Percentiles rank a stretch among this genome's conserved stretches.
These are phyloP conservation scores for Aspergillus pseudoviridinutans DNA, from an alignment of 2,329 filamentous ascomycete species.

Conservation along the genomic window DNA sequence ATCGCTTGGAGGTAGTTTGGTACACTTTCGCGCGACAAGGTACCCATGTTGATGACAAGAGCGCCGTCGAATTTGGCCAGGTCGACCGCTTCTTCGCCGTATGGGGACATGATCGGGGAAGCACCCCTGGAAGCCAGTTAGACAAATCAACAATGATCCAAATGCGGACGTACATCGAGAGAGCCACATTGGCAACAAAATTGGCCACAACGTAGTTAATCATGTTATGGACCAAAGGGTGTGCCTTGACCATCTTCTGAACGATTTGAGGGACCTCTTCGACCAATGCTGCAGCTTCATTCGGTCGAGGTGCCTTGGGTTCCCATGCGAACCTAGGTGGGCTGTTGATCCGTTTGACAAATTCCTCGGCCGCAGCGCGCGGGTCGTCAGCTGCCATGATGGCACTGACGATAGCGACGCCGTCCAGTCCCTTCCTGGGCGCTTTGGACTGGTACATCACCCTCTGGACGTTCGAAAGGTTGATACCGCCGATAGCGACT, in stretches of 20 bases:
- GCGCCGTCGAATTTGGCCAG: constrained; percentile 72
- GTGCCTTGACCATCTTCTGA: constrained; percentile 56
- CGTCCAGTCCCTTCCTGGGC: constrained; percentile 62
- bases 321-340: constrained; percentile 32
- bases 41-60: constrained; percentile 93
- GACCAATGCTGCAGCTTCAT: constrained; percentile 27
- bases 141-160: not conserved
- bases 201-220: constrained; percentile 96
- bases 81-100: constrained; percentile 75
- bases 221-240: constrained; percentile 90
- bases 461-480: constrained; percentile 67
- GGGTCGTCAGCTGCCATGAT: constrained; percentile 72
- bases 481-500: constrained; percentile 88
- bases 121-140: constrained; percentile 54
- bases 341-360: constrained; percentile 54
- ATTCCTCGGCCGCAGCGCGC: constrained; percentile 55
- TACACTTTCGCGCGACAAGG: constrained; percentile 71
- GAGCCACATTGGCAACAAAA: constrained; percentile 84
- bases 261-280: constrained; percentile 50
- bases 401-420: constrained; percentile 84
- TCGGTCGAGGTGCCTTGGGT: constrained; percentile 22
- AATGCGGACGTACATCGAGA: constrained; percentile 55
- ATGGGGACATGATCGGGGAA: constrained; percentile 91
- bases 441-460: constrained; percentile 67
- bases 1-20: constrained; percentile 70